Conservation (phyloP, 2,329 filamentous ascomycete genomes). For the Nigrospora oryzae region DNA sequence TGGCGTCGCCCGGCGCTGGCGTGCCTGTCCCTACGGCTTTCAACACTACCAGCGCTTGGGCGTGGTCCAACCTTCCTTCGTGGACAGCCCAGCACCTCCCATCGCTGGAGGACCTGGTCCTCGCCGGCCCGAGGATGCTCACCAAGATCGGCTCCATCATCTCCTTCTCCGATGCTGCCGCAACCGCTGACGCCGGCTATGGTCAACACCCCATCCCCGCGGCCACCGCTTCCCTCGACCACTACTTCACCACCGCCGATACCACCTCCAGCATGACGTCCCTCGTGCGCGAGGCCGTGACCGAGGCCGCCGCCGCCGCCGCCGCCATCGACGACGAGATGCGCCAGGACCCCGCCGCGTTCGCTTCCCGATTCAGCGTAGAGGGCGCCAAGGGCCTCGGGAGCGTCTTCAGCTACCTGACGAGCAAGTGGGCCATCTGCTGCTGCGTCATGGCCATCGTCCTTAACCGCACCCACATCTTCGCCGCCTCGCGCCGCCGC, state of each 20-base stretch:
- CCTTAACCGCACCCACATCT: slow-evolving; percentile 87
- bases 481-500: slow-evolving; percentile 77
- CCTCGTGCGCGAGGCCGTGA: slow-evolving; percentile 15
- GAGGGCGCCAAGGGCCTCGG: slow-evolving; percentile 63
- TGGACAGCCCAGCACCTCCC: slow-evolving; percentile 46
- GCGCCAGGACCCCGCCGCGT: slow-evolving; percentile 28
- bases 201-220: slow-evolving; percentile 34
- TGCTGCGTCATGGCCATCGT: slow-evolving; percentile 82
- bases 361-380: slow-evolving; percentile 42
- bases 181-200: slow-evolving; percentile 36
- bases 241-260: slow-evolving; percentile 37
- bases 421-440: slow-evolving; percentile 83
- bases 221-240: slow-evolving; percentile 13
- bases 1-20: slow-evolving; percentile 20
- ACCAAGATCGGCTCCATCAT: slow-evolving; percentile 54
- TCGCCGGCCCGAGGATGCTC: slow-evolving; percentile 62
- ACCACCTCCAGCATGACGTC: slow-evolving; percentile 25
- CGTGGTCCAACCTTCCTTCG: slow-evolving; percentile 45
- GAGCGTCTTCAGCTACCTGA: slow-evolving; percentile 83
- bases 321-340: slow-evolving; percentile 30
- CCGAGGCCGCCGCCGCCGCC: slow-evolving; percentile 25
- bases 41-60: slow-evolving; percentile 36
- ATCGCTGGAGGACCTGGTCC: slow-evolving; percentile 59
- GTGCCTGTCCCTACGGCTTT: slow-evolving; percentile 21
- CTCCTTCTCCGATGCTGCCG: slow-evolving; percentile 49